phyloP scores from a whole-genome alignment of 75 land plant genomes.

The Gnetum montanum region DNA sequence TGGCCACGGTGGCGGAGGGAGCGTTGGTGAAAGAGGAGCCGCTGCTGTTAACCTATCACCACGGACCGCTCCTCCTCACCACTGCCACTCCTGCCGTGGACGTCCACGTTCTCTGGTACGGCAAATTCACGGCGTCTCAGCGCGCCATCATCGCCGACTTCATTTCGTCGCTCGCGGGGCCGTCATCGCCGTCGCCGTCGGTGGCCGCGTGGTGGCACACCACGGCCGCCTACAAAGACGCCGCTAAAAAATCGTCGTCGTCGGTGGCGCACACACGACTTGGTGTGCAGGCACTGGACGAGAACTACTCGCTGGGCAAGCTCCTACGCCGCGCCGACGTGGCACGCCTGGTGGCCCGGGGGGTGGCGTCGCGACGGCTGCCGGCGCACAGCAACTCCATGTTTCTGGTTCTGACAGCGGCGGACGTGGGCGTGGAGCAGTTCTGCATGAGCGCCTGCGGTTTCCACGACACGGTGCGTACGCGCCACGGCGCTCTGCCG shows the following conservation, averaged over 20 bases:
- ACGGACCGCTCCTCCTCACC: constrained; percentile 28
- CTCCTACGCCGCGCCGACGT: constrained; percentile 9
- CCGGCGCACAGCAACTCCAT: constrained; percentile 26
- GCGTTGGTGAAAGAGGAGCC: constrained; percentile 15
- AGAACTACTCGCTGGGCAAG: constrained; percentile 16
- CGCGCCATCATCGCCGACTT: constrained; percentile 30
- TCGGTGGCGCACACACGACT: constrained; percentile 7
- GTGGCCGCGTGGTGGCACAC: constrained; percentile 15
- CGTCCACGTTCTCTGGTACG: constrained; percentile 36
- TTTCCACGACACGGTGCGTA: constrained; percentile 27
- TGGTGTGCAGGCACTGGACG: constrained; percentile 1
- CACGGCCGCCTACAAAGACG: constrained; percentile 25
- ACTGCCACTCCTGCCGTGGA: too few relatives aligned
- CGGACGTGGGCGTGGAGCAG: constrained; percentile 26
- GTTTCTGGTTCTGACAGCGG: constrained; percentile 30
- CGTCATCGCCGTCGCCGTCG: background rate
- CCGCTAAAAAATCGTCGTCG: constrained; percentile 14
- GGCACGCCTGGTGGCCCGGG: constrained; percentile 9
- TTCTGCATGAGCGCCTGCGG: too few relatives aligned
- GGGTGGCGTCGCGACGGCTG: constrained; percentile 2
- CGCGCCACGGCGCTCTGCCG: constrained; percentile 8
- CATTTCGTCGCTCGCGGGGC: constrained; percentile 28
- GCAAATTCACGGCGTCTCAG: constrained; percentile 32
- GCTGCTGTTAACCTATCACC: constrained; percentile 27
- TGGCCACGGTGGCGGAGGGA: background rate